phyloP scores from a whole-genome alignment of 306 rosid genomes.

The Citrullus mucosospermus region DNA sequence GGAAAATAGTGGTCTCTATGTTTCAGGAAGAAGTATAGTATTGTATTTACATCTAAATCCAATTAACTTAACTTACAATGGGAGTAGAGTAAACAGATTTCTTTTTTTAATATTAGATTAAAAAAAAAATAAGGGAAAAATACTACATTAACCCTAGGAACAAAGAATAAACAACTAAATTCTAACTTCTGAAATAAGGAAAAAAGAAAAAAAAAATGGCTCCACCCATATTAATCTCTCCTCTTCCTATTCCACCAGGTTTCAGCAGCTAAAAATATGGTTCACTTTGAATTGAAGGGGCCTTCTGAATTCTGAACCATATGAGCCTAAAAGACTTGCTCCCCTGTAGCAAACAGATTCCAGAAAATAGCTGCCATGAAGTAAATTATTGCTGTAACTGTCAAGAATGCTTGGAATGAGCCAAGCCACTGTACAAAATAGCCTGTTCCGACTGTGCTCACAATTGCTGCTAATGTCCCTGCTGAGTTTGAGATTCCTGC shows the following conservation, averaged over 20 bases:
- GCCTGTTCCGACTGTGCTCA: constrained; percentile 94
- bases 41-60: too few species aligned
- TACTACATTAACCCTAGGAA: neutral
- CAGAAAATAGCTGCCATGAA: constrained; percentile 57
- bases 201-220: neutral
- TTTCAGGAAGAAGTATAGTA: too few species aligned
- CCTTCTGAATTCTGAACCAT: neutral
- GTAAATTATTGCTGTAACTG: constrained; percentile 62
- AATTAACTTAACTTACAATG: neutral
- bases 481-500: constrained; percentile 78
- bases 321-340: constrained; percentile 41
- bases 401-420: constrained; percentile 78
- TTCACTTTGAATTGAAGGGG: neutral
- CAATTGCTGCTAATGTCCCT: constrained; percentile 83
- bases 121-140: neutral
- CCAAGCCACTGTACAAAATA: constrained; percentile 88
- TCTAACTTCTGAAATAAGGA: neutral
- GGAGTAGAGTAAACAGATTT: neutral
- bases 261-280: neutral
- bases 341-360: constrained; percentile 74
- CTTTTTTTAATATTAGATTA: too few species aligned
- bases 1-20: too few species aligned
- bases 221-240: neutral
- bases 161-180: neutral
- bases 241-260: neutral